These are phyloP conservation scores for Centaurea solstitialis DNA, from an alignment of 129 eudicot genomes.

Conservation along the genomic window DNA sequence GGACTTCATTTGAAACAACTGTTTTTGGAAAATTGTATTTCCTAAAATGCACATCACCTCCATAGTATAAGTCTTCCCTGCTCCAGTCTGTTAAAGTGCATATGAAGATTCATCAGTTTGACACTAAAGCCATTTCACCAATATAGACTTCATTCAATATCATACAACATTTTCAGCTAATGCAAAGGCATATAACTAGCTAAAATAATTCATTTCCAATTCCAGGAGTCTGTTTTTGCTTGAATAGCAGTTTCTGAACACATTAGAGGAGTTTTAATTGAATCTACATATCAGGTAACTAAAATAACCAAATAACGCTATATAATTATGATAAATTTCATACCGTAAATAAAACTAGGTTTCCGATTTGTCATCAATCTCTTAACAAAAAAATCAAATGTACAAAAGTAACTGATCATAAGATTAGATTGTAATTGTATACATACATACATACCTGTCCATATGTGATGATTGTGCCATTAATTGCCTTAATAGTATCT, in stretches of 20 bases:
- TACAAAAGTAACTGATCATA: constrained; percentile 1
- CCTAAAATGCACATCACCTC: constrained; percentile 57
- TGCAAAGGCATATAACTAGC: constrained; percentile 4
- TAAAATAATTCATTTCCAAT: not conserved
- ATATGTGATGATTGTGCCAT: constrained; percentile 82
- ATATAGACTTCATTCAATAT: not conserved
- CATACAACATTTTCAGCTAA: constrained; percentile 6
- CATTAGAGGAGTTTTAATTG: not conserved
- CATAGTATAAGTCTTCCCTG: constrained; percentile 93
- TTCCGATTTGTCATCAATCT: not conserved
- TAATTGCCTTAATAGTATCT: constrained; percentile 64
- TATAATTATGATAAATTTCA: not conserved
- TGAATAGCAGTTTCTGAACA: not conserved
- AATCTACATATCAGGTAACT: not conserved
- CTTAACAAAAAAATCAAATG: not conserved
- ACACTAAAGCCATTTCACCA: constrained; percentile 6
- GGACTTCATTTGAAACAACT: constrained; percentile 2
- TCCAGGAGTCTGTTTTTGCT: constrained; percentile 1
- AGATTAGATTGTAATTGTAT: not conserved
- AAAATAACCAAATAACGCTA: constrained; percentile 11
- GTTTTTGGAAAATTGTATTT: not conserved
- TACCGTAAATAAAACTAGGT: not conserved
- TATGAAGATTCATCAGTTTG: constrained; percentile 23
- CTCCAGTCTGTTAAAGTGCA: constrained; percentile 71
- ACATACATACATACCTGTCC: constrained; percentile 80